Evolutionary conservation across 2,329 filamentous ascomycete species (phyloP).

Genomic region (Curvularia spicifera): DNA sequence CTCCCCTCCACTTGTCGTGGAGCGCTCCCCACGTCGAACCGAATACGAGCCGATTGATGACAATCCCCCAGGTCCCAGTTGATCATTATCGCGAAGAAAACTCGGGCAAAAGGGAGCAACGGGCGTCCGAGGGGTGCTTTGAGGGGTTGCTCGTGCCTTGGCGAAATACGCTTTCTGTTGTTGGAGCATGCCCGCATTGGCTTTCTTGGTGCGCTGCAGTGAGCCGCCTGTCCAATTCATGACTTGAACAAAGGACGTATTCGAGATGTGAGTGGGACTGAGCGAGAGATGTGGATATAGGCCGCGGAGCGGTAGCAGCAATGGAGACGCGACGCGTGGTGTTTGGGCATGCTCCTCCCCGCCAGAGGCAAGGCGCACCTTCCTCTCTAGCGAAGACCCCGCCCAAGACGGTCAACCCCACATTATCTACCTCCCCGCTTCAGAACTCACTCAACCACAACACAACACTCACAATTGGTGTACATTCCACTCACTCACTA

Average conservation of each 20-base stretch:
- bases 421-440: not conserved
- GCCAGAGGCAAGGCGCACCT: not conserved
- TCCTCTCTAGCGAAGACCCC: slow-evolving; percentile 7
- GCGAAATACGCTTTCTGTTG: slow-evolving; percentile 58
- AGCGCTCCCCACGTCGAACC: slow-evolving; percentile 19
- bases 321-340: not conserved
- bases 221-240: slow-evolving; percentile 61
- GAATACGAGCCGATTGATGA: slow-evolving; percentile 17
- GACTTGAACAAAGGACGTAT: not conserved
- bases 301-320: not conserved
- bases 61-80: slow-evolving; percentile 11
- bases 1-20: slow-evolving; percentile 7
- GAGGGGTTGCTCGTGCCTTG: slow-evolving; percentile 45
- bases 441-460: not conserved
- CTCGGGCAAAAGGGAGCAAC: slow-evolving; percentile 33
- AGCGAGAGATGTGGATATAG: not conserved
- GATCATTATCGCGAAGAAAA: slow-evolving; percentile 27
- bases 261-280: not conserved
- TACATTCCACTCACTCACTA: not conserved
- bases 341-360: not conserved
- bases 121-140: slow-evolving; percentile 24
- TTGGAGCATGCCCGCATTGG: slow-evolving; percentile 45
- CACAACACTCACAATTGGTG: not conserved
- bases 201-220: slow-evolving; percentile 48
- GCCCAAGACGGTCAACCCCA: not conserved